Conservation (phyloP, 2,329 filamentous ascomycete species). For the Phoma sp. region DNA sequence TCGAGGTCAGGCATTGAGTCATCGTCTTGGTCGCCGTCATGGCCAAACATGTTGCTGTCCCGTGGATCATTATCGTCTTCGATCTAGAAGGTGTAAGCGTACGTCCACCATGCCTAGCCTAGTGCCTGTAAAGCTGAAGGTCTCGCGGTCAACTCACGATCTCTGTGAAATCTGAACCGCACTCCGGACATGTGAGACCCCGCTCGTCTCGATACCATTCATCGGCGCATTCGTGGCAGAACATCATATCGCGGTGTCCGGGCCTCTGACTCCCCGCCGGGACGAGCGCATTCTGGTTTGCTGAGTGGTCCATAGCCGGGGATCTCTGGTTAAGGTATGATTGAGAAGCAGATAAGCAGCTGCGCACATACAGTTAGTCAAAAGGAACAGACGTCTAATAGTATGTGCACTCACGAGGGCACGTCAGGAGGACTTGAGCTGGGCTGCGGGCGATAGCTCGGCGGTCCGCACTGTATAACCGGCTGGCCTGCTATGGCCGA, state of each 20-base stretch:
- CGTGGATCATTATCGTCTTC: slow-evolving; percentile 70
- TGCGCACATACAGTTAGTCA: slow-evolving; percentile 13
- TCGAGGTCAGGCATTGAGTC: slow-evolving; percentile 40
- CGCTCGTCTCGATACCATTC: slow-evolving; percentile 81
- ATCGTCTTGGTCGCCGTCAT: slow-evolving; percentile 41
- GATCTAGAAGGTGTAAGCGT: slow-evolving; percentile 49
- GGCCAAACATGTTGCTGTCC: slow-evolving; percentile 40
- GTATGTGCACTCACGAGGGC: slow-evolving; percentile 23
- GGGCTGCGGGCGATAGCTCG: slow-evolving; percentile 24
- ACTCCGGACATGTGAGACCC: slow-evolving; percentile 77
- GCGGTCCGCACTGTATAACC: slow-evolving; percentile 32
- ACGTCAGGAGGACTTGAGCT: slow-evolving; percentile 20
- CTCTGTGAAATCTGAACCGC: slow-evolving; percentile 80
- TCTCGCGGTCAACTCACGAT: slow-evolving; percentile 68
- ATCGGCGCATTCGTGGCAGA: slow-evolving; percentile 80
- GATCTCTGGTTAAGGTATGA: slow-evolving; percentile 4
- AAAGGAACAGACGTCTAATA: background rate
- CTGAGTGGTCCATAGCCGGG: slow-evolving; percentile 30
- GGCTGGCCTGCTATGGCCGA: slow-evolving; percentile 26
- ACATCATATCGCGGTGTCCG: slow-evolving; percentile 72
- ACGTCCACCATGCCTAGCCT: background rate
- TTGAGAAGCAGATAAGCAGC: slow-evolving; percentile 4
- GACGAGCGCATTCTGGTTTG: slow-evolving; percentile 18
- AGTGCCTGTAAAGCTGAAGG: slow-evolving; percentile 5
- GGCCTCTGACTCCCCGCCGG: slow-evolving; percentile 22